Conservation (phyloP, 1,284 basidiomycete genomes). For the Cutaneotrichosporon sp. region DNA sequence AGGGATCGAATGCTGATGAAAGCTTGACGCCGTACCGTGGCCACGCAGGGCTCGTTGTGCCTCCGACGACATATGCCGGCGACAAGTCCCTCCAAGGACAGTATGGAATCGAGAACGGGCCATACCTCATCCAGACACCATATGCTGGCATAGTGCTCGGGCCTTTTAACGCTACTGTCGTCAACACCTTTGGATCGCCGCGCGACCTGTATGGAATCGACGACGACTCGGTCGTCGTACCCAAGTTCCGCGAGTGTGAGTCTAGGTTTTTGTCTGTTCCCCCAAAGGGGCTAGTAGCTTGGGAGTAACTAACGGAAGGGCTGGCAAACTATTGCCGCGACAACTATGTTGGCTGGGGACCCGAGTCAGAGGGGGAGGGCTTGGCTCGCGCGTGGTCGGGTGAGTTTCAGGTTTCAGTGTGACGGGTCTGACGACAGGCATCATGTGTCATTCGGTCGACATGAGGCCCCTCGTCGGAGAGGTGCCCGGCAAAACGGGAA, state of each 20-base stretch:
- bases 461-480: constrained; percentile 31
- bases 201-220: constrained; percentile 18
- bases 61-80: constrained; percentile 29
- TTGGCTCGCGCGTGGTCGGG: constrained; percentile 31
- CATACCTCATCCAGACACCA: constrained; percentile 35
- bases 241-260: constrained; percentile 12
- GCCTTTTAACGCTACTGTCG: constrained; percentile 15
- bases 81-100: constrained; percentile 17
- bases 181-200: constrained; percentile 6
- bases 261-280: background rate
- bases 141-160: constrained; percentile 32
- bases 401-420: background rate
- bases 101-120: constrained; percentile 31
- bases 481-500: constrained; percentile 26
- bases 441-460: constrained; percentile 36
- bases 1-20: background rate
- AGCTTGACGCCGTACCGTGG: constrained; percentile 33
- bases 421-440: constrained; percentile 21
- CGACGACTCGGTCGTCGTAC: constrained; percentile 24
- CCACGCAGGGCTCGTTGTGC: constrained; percentile 33
- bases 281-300: too few relatives aligned
- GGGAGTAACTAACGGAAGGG: constrained; percentile 10
- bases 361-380: constrained; percentile 33
- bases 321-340: constrained; percentile 23
- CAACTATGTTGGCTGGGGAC: constrained; percentile 30